Conservation (phyloP, 2,329 filamentous ascomycete species). For the Fusarium sp. region DNA sequence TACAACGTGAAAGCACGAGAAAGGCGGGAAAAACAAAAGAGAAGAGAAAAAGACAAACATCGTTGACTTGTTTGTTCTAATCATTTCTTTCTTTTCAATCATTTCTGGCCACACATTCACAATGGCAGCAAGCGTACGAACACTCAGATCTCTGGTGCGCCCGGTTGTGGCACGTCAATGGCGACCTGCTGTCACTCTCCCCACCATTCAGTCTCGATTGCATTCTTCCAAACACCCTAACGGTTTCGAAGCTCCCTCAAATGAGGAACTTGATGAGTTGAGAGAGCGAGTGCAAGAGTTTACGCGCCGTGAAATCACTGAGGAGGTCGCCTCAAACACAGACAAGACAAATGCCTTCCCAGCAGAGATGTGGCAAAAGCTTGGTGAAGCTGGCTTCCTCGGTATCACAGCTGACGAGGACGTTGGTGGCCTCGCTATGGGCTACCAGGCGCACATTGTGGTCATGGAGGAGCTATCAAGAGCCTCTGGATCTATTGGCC, state of each 20-base stretch:
- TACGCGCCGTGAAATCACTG: conserved; percentile 85
- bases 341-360: conserved; percentile 92
- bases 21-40: too few relatives aligned
- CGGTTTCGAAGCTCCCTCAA: conserved; percentile 76
- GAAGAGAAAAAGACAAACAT: conserved; percentile 6
- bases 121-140: conserved; percentile 60
- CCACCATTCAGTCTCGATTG: conserved; percentile 56
- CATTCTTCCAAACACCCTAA: conserved; percentile 72
- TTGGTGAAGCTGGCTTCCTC: conserved; percentile 91
- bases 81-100: neutral
- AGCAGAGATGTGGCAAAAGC: conserved; percentile 89
- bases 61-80: conserved; percentile 1
- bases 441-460: conserved; percentile 95
- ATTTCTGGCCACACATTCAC: conserved; percentile 18
- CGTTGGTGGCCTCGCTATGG: conserved; percentile 89
- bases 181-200: conserved; percentile 51
- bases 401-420: conserved; percentile 95
- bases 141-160: conserved; percentile 54
- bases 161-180: conserved; percentile 48
- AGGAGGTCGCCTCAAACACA: conserved; percentile 84
- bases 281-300: conserved; percentile 91
- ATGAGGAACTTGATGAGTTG: conserved; percentile 82
- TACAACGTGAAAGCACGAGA: conserved; percentile 3
- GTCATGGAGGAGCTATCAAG: conserved; percentile 96
- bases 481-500: conserved; percentile 84